Evolutionary conservation across 371 early-diverging fungal species (phyloP).

Genomic region (Funneliformis caledonium): DNA sequence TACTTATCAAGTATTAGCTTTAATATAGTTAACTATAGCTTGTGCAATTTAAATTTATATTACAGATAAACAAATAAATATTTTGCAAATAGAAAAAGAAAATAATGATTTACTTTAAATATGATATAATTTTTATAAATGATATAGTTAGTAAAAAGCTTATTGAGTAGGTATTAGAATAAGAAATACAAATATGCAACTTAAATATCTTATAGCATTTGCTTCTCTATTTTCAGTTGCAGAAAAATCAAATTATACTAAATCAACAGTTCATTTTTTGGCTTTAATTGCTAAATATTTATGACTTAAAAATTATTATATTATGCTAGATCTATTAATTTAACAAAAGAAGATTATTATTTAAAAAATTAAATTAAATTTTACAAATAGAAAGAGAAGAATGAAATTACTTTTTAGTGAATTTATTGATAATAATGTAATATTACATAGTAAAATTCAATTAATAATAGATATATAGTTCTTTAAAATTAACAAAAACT

Average conservation of each 20-base stretch:
- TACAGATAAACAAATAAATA: background rate
- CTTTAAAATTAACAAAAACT: background rate
- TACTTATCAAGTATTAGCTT: background rate
- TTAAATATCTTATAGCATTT: constrained; percentile 20
- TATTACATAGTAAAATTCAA: background rate
- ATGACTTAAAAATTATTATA: background rate
- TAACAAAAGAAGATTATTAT: background rate
- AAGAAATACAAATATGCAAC: constrained; percentile 15
- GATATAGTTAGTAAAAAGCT: background rate
- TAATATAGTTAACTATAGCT: constrained; percentile 1
- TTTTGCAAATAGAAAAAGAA: background rate
- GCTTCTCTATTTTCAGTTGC: constrained; percentile 8
- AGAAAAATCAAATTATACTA: constrained; percentile 8
- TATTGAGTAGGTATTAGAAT: constrained; percentile 6
- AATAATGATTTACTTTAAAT: background rate
- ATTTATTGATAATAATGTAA: background rate
- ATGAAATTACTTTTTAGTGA: background rate
- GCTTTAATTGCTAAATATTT: background rate
- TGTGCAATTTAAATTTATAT: background rate
- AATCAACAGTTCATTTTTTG: background rate
- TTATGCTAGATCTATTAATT: background rate
- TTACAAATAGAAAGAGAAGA: background rate
- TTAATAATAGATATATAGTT: background rate
- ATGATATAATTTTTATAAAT: background rate
- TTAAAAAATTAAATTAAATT: background rate